Base-by-base conservation (phyloP, 495 filamentous ascomycete species). In the Bathelium albidoporum region DNA sequence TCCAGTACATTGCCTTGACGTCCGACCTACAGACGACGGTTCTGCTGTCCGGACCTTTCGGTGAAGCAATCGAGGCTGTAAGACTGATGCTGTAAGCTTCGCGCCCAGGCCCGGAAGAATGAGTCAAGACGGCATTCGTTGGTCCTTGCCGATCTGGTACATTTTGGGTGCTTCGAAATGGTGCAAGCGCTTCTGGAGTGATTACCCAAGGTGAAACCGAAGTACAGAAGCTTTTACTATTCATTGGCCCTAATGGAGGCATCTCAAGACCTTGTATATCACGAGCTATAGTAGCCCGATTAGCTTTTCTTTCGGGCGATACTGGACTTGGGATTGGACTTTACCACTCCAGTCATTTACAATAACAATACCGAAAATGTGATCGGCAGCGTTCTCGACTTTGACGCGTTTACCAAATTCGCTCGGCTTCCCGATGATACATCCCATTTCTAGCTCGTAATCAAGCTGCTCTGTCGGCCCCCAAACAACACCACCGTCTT, bases 231-330 rank as follows among this genome's bases (percentile, higher is more conserved):
- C 66, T 74, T 62, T 74, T 74, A 1, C 65, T 63, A 32, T 71
- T 74, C 68, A 73, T 66, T 2, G 71, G 71, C 16, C 71, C 72
- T 20, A 74, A 62, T 7, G 68, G 69, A 3, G 43, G 61, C 68
- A 91, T 91, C 75, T 96, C 91, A 85, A 88, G 90, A 1, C 77
- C 78, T 73, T 96, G 91, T 45, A 95, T 86, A 71, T 96, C 91
- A 26, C 91, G 78, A 12, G 90, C 91, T 66, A 83, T 24, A 1
- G 16, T 3, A 4, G 12, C 24, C 1, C 49, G 29, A 9, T 2
- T 55, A 9, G 29, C 22, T 29, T 0, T n/a, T 16, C 2, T 2
- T 55, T 55, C 0, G 7, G 2, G 2, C 24, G 7, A 26, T 55
- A 11, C 10, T 0, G 29, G 29, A 1, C 44, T 49, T 5, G 18